These are phyloP conservation scores for Termitomyces sp. DNA, from an alignment of 768 basidiomycete species.

Conservation along the genomic window DNA sequence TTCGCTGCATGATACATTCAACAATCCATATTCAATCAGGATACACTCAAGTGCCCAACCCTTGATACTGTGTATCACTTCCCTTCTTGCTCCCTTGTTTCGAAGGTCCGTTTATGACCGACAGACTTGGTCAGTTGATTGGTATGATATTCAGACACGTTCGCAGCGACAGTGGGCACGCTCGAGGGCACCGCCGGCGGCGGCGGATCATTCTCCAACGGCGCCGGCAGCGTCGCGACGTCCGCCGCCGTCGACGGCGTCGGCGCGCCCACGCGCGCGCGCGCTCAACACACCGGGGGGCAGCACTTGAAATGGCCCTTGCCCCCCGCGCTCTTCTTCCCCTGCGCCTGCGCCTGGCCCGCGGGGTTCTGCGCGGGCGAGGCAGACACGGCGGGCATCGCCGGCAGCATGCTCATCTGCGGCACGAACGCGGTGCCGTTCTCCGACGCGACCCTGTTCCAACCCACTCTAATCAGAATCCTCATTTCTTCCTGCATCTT, in stretches of 20 bases:
- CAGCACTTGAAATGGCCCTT: slow-evolving; percentile 69
- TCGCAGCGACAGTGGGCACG: background rate
- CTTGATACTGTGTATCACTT: no score
- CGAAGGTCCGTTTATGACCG: no score
- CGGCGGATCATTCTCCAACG: slow-evolving; percentile 58
- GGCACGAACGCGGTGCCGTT: slow-evolving; percentile 65
- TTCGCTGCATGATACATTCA: no score
- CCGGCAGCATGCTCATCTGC: slow-evolving; percentile 23
- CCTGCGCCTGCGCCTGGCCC: slow-evolving; percentile 7
- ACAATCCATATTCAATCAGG: no score
- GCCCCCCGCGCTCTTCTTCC: slow-evolving; percentile 7
- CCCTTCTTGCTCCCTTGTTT: no score
- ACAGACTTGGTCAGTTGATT: no score
- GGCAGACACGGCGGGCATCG: background rate
- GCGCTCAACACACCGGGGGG: slow-evolving; percentile 50
- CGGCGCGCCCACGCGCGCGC: slow-evolving; percentile 52
- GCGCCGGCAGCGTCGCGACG: slow-evolving; percentile 48
- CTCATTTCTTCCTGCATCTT: slow-evolving; percentile 80
- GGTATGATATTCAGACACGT: no score
- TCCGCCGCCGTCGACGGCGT: slow-evolving; percentile 68
- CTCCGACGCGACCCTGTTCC: slow-evolving; percentile 89
- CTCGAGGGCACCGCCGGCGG: slow-evolving; percentile 16
- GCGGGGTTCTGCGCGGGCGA: background rate
- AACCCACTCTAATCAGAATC: slow-evolving; percentile 86
- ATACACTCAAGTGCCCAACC: no score